A percentile compares a stretch with the other conserved stretches of the same genome.
phyloP scores from a whole-genome alignment of 805 yeast genomes.

The Wickerhamomyces bovis region DNA sequence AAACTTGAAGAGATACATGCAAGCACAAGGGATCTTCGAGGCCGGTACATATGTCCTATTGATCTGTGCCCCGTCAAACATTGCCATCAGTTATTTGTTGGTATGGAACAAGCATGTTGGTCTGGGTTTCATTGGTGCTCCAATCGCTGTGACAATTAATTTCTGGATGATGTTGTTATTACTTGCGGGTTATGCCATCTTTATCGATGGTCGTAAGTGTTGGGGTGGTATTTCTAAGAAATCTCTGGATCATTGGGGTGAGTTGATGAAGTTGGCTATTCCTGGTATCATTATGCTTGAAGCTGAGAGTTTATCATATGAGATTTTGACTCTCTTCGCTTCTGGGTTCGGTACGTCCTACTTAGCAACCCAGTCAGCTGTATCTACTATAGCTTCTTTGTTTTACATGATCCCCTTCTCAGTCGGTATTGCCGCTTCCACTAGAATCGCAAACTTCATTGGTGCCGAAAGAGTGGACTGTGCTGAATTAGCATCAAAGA shows the following conservation, averaged over 20 bases:
- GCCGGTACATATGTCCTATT: constrained; percentile 69
- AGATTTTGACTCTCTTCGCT: constrained; percentile 61
- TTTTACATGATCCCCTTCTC: constrained; percentile 71
- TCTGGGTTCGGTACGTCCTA: constrained; percentile 63
- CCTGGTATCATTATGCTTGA: constrained; percentile 74
- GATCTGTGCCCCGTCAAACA: constrained; percentile 67
- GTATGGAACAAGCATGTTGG: constrained; percentile 66
- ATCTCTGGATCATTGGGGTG: constrained; percentile 46
- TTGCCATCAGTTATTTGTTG: constrained; percentile 57
- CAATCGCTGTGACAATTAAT: constrained; percentile 65
- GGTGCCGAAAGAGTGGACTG: constrained; percentile 48
- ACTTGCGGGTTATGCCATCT: constrained; percentile 22
- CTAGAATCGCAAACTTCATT: constrained; percentile 66
- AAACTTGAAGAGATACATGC: constrained; percentile 75
- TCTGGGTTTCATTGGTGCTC: constrained; percentile 77
- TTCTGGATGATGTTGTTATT: constrained; percentile 57
- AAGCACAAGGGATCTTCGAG: constrained; percentile 81
- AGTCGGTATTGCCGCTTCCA: constrained; percentile 61
- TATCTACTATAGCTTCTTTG: constrained; percentile 58
- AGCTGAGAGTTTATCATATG: constrained; percentile 72
- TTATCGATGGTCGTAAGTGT: constrained; percentile 53
- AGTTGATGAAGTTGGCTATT: constrained; percentile 49
- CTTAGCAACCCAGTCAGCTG: constrained; percentile 70
- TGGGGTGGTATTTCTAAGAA: constrained; percentile 41
- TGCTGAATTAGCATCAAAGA: constrained; percentile 40